Base-by-base conservation (phyloP, 2,329 filamentous ascomycete genomes). In the Cytospora chrysosperma region DNA sequence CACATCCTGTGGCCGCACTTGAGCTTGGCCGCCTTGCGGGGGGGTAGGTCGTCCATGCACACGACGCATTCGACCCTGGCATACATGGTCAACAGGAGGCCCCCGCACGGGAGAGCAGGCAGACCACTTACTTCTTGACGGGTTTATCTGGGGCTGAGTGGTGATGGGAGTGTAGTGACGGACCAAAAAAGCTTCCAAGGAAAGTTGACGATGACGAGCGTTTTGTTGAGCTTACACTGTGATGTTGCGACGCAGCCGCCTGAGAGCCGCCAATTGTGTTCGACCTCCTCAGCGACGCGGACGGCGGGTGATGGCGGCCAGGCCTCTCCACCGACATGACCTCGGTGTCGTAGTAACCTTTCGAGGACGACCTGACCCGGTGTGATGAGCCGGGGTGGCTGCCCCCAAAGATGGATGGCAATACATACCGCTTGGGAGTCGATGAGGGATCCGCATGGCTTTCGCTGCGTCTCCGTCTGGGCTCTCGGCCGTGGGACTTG, bases 1-100 rank as follows among this genome's bases (percentile, higher is more conserved):
- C 93, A 96, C 89, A 94, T 93, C 66, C 87, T 85, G 75, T 96
- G 92, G 3, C 87, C 87, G 73, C 93, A 96, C 68, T 85, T 84
- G 40, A 96, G 83, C 73, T 88, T 90, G 43, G 87, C 87, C 37
- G 88, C 84, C 74, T 86, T 87, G 64, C 80, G 80, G 12, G 82
- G 71, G 1, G 87, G 85, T 2, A 90, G 77, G 66, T 91, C 87
- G 67, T 91, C 88, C 71, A 88, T 78, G 72, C 92, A 96, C 27
- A 85, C 85, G 55, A 92, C 78, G 70, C 92, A 96, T 70, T 89
- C 84, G 52, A 89, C 82, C 64, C 88, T 92, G 69, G 56, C 60
- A 37, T 49, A 56, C 30, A 65, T n/a, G 51, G 24, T 72, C 51
- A 71, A 56, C 12, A 51, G 59, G 24, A 43, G 27, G 19, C 13